Conservation (phyloP, 352 stramenopile genomes). For the Phytophthora sp. region DNA sequence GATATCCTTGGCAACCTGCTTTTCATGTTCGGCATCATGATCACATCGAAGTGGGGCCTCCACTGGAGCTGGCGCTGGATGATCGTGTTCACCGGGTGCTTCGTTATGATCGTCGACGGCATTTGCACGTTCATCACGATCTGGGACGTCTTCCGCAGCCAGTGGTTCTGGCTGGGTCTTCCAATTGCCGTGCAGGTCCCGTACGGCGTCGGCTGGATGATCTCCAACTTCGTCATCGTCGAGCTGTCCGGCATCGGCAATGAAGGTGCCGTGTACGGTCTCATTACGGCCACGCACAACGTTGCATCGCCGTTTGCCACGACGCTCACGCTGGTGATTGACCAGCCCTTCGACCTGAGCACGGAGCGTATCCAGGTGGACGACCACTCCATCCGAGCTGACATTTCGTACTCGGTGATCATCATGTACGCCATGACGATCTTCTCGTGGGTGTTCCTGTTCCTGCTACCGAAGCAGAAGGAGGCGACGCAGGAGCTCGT, state of each 20-base stretch:
- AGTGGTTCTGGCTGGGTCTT: slow-evolving; percentile 45
- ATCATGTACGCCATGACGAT: slow-evolving; percentile 43
- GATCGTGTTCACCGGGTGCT: slow-evolving; percentile 38
- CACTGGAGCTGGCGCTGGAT: slow-evolving; percentile 41
- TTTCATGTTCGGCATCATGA: slow-evolving; percentile 39
- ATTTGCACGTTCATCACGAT: slow-evolving; percentile 36
- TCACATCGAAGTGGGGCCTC: slow-evolving; percentile 37
- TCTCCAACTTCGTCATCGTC: slow-evolving; percentile 48
- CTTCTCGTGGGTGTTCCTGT: slow-evolving; percentile 35
- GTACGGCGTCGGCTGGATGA: slow-evolving; percentile 43
- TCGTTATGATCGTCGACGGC: slow-evolving; percentile 33
- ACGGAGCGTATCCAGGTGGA: slow-evolving; percentile 37
- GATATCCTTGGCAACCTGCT: slow-evolving; percentile 39
- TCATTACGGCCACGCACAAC: slow-evolving; percentile 46
- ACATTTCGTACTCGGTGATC: slow-evolving; percentile 48
- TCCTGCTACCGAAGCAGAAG: slow-evolving; percentile 38
- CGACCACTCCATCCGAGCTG: slow-evolving; percentile 29
- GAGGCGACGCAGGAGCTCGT: slow-evolving; percentile 37
- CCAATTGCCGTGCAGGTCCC: slow-evolving; percentile 43
- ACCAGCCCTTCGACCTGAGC: slow-evolving; percentile 38
- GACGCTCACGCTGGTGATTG: slow-evolving; percentile 36
- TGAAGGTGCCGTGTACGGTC: slow-evolving; percentile 48
- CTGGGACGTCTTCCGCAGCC: slow-evolving; percentile 39
- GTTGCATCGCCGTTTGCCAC: slow-evolving; percentile 35
- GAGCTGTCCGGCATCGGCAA: slow-evolving; percentile 47